Evolutionary conservation across 108 stramenopile genomes (phyloP).

Genomic region (Licmophora abbreviata): DNA sequence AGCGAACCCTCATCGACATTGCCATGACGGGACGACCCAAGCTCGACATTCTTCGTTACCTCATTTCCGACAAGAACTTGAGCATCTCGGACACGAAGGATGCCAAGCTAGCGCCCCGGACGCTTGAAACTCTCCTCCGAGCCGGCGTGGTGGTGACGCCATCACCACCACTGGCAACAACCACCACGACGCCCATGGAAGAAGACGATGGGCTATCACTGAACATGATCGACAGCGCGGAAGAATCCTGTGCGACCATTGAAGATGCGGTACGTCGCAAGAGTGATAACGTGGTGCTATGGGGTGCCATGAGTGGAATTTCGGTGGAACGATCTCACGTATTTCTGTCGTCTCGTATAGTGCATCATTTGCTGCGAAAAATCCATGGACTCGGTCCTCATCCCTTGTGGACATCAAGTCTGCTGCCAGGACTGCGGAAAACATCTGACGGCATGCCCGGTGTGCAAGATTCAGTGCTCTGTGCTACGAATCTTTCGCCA

Average conservation of each 20-base stretch:
- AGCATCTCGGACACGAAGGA: slow-evolving; percentile 23
- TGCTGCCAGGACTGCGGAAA: slow-evolving; percentile 55
- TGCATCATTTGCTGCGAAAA: slow-evolving; percentile 64
- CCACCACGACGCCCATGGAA: slow-evolving; percentile 24
- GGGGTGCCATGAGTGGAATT: slow-evolving; percentile 9
- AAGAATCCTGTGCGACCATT: slow-evolving; percentile 13
- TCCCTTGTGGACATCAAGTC: slow-evolving; percentile 77
- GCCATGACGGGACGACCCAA: slow-evolving; percentile 48
- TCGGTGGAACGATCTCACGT: background rate
- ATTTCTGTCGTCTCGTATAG: slow-evolving; percentile 6
- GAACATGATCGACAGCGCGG: slow-evolving; percentile 22
- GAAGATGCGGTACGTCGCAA: slow-evolving; percentile 17
- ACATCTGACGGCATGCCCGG: slow-evolving; percentile 44
- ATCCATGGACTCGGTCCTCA: slow-evolving; percentile 63
- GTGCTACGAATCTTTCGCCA: slow-evolving; percentile 67
- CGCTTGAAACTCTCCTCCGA: slow-evolving; percentile 48
- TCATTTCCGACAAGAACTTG: slow-evolving; percentile 26
- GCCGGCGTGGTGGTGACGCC: slow-evolving; percentile 1
- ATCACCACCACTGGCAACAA: slow-evolving; percentile 12
- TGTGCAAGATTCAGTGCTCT: slow-evolving; percentile 43
- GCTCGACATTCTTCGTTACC: slow-evolving; percentile 31
- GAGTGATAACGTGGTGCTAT: background rate
- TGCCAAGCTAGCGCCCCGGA: slow-evolving; percentile 36
- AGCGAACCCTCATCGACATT: slow-evolving; percentile 30
- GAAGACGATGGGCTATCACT: slow-evolving; percentile 22